Percentiles rank a stretch among this genome's conserved stretches.
Conservation (phyloP, 176 grass and related monocot genomes). For the Juncus effusus region DNA sequence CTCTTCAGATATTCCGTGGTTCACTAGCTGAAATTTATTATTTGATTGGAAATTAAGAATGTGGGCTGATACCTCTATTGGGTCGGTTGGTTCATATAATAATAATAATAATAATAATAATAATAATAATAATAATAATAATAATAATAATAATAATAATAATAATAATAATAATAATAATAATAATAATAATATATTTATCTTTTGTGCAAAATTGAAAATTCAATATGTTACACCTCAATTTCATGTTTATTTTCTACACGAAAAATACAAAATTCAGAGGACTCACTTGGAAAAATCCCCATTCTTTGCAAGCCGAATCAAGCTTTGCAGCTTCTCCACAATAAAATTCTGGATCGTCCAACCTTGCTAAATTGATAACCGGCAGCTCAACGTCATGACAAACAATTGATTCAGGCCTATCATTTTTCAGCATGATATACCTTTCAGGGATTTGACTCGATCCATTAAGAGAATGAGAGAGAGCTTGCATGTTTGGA, state of each 20-base stretch:
- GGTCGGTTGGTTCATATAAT: too few relatives aligned
- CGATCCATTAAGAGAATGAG: neutral
- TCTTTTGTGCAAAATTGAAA: too few relatives aligned
- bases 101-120: neutral
- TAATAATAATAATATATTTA: too few relatives aligned
- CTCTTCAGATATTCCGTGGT: constrained; percentile 45
- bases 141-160: neutral
- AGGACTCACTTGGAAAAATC: constrained; percentile 43
- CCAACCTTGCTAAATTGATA: constrained; percentile 33
- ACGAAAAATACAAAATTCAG: too few relatives aligned
- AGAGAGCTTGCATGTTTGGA: constrained; percentile 46
- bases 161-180: neutral
- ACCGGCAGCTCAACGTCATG: constrained; percentile 12
- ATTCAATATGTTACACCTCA: too few relatives aligned
- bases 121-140: neutral
- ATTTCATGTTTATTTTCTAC: neutral
- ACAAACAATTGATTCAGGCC: neutral
- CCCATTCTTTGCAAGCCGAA: constrained; percentile 43
- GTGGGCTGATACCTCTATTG: too few relatives aligned
- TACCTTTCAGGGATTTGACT: constrained; percentile 26
- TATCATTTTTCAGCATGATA: constrained; percentile 27
- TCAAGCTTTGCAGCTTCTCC: constrained; percentile 31
- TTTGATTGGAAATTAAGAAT: too few relatives aligned
- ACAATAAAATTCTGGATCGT: neutral
- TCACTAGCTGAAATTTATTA: constrained; percentile 25